These are phyloP conservation scores for Hibiscus mutabilis DNA, from an alignment of 345 rosid genomes.

Conservation along the genomic window DNA sequence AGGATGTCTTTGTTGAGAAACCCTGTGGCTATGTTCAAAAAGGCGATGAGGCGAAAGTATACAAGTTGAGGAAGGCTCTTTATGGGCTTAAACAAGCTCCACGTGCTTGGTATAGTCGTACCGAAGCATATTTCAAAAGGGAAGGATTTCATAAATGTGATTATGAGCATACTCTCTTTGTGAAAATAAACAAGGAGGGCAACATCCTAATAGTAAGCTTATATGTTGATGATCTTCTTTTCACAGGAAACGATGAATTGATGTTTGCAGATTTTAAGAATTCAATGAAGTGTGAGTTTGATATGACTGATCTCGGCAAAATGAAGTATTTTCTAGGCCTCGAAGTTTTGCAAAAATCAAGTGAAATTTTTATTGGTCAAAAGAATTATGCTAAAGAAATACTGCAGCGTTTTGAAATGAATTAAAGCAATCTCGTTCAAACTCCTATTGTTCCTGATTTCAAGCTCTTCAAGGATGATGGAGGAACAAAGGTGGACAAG, in stretches of 20 bases:
- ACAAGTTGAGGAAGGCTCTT: background rate
- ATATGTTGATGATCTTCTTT: background rate
- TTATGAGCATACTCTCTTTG: background rate
- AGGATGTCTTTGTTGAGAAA: background rate
- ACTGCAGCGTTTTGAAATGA: background rate
- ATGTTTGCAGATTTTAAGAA: background rate
- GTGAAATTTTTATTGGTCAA: background rate
- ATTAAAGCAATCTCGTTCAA: background rate
- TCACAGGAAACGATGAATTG: background rate
- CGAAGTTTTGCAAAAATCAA: background rate
- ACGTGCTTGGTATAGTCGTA: background rate
- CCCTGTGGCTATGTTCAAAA: background rate
- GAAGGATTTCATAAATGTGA: background rate
- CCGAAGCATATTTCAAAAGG: background rate
- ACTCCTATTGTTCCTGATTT: background rate
- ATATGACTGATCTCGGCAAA: background rate
- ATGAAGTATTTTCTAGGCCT: background rate
- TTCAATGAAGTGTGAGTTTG: background rate
- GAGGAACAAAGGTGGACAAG: background rate
- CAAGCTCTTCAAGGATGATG: background rate
- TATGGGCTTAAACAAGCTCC: background rate
- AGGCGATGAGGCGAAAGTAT: background rate
- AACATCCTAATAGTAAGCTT: background rate
- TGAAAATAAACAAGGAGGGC: background rate
- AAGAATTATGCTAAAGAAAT: background rate